Evolutionary conservation across 2,329 filamentous ascomycete genomes (phyloP).

Genomic region (Aspergillus sergii): DNA sequence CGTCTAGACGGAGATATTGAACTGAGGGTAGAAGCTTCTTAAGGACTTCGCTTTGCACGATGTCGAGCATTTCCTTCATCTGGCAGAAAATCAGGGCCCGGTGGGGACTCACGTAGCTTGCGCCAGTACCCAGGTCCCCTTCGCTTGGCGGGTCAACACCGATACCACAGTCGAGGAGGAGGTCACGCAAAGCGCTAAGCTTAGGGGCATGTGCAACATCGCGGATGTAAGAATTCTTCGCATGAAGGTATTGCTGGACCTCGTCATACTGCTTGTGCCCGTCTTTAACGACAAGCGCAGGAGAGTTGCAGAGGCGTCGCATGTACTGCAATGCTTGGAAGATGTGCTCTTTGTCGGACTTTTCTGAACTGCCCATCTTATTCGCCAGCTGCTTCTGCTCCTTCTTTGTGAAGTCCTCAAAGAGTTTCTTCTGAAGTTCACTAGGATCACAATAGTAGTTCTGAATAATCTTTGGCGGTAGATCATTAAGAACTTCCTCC

Average conservation of each 20-base stretch:
- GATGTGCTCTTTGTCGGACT: conserved; percentile 95
- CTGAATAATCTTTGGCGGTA: conserved; percentile 96
- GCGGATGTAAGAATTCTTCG: conserved; percentile 77
- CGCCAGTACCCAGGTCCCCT: conserved; percentile 59
- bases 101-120: conserved; percentile 89
- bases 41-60: conserved; percentile 93
- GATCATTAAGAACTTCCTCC: conserved; percentile 93
- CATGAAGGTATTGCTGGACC: conserved; percentile 77
- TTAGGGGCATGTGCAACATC: conserved; percentile 91
- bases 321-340: conserved; percentile 99
- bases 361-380: conserved; percentile 81
- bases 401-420: conserved; percentile 94
- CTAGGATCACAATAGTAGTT: conserved; percentile 99
- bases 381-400: conserved; percentile 86
- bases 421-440: conserved; percentile 90
- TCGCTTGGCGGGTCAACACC: conserved; percentile 67
- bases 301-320: conserved; percentile 98
- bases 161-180: conserved; percentile 98
- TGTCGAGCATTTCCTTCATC: conserved; percentile 99
- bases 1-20: conserved; percentile 91
- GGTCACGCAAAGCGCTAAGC: conserved; percentile 82
- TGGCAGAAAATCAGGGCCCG: conserved; percentile 97
- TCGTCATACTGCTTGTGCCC: conserved; percentile 87
- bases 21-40: conserved; percentile 89
- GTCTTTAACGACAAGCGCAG: conserved; percentile 93